A percentile compares a stretch with the other conserved stretches of the same genome.
phyloP scores from a whole-genome alignment of 441 rosid species.

The Populus hybrid region DNA sequence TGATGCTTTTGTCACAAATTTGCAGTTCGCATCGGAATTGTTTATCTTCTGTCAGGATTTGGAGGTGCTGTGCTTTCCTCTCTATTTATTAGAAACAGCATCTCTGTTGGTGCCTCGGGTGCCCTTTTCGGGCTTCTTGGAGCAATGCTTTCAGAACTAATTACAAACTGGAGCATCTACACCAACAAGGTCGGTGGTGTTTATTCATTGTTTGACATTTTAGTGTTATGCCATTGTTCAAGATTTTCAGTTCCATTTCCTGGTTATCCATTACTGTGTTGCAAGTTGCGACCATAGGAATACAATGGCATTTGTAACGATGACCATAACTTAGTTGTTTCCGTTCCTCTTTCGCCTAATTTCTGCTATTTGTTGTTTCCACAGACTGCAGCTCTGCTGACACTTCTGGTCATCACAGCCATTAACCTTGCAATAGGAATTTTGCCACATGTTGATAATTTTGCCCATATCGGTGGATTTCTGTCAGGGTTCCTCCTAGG shows the following conservation, averaged over 20 bases:
- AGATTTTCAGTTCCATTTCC: background rate
- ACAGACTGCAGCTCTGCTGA: constrained; percentile 56
- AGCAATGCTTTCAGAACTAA: constrained; percentile 82
- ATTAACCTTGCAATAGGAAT: constrained; percentile 69
- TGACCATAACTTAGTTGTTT: background rate
- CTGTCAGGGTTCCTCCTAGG: constrained; percentile 70
- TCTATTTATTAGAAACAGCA: constrained; percentile 50
- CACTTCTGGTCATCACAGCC: constrained; percentile 55
- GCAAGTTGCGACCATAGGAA: background rate
- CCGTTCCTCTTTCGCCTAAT: background rate
- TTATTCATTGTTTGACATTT: background rate
- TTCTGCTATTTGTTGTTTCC: constrained; percentile 1
- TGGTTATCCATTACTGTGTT: background rate
- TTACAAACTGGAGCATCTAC: constrained; percentile 83
- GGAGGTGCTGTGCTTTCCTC: constrained; percentile 74
- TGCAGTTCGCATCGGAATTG: constrained; percentile 61
- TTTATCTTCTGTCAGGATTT: constrained; percentile 77
- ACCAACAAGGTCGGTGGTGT: constrained; percentile 52
- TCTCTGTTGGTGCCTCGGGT: constrained; percentile 89
- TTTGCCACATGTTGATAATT: constrained; percentile 85
- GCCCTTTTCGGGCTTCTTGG: constrained; percentile 89
- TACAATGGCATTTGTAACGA: background rate
- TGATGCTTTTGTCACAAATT: constrained; percentile 2
- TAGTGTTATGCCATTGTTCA: background rate
- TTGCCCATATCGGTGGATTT: constrained; percentile 86